phyloP scores from a whole-genome alignment of 129 eudicot genomes.

The Arctium minus region DNA sequence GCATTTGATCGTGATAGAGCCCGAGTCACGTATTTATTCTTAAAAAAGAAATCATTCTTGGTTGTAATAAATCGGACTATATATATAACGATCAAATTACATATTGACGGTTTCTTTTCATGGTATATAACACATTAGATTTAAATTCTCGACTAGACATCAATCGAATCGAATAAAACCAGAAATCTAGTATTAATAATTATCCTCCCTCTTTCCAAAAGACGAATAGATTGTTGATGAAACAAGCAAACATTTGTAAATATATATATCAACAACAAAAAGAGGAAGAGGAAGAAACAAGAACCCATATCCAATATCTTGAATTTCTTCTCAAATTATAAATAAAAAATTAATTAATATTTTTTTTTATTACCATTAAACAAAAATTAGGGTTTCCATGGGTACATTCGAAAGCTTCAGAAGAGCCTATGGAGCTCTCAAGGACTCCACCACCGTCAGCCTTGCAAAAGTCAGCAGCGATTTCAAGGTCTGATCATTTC shows the following conservation, averaged over 20 bases:
- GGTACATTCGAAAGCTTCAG: conserved; percentile 69
- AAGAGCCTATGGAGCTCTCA: conserved; percentile 90
- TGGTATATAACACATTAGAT: neutral
- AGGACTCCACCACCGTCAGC: conserved; percentile 84
- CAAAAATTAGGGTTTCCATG: conserved; percentile 26
- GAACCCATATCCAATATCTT: conserved; percentile 7
- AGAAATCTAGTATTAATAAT: neutral
- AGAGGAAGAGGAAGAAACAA: conserved; percentile 6
- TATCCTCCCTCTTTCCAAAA: neutral
- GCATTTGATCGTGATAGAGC: neutral
- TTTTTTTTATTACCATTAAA: conserved; percentile 9
- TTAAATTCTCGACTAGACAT: neutral
- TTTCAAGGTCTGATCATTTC: conserved; percentile 55
- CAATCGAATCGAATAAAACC: neutral
- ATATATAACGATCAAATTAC: neutral
- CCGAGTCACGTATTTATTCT: neutral
- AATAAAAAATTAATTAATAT: neutral
- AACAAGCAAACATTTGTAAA: neutral
- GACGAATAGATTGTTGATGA: neutral
- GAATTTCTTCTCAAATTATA: neutral
- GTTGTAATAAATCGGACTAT: neutral
- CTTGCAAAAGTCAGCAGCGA: conserved; percentile 92
- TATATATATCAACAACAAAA: neutral
- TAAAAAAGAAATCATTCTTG: neutral
- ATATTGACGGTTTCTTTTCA: neutral